Evolutionary conservation across 2,329 filamentous ascomycete genomes (phyloP).

Genomic region (Stachybotrys chartarum): DNA sequence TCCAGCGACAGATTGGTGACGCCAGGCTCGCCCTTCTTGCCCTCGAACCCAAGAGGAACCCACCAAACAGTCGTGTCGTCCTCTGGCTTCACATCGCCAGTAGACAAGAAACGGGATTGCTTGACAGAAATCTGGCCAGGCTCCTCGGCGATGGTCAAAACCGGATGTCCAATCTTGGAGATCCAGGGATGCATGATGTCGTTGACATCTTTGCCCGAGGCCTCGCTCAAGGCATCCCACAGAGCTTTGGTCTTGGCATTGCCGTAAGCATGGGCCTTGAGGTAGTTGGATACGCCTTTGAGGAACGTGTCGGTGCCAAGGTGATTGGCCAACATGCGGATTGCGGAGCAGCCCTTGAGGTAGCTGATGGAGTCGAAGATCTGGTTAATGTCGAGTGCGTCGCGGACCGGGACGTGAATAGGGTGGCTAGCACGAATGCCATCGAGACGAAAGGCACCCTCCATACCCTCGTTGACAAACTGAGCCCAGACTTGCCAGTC

Average conservation of each 20-base stretch:
- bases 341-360: slow-evolving; percentile 90
- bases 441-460: slow-evolving; percentile 85
- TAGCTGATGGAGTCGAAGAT: slow-evolving; percentile 98
- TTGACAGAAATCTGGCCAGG: slow-evolving; percentile 73
- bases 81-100: slow-evolving; percentile 82
- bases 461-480: slow-evolving; percentile 92
- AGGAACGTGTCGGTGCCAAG: slow-evolving; percentile 85
- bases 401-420: slow-evolving; percentile 89
- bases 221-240: slow-evolving; percentile 81
- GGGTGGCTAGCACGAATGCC: slow-evolving; percentile 87
- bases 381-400: slow-evolving; percentile 93
- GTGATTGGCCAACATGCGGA: slow-evolving; percentile 91
- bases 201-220: slow-evolving; percentile 80
- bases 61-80: slow-evolving; percentile 94
- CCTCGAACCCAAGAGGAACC: slow-evolving; percentile 82
- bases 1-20: slow-evolving; percentile 63
- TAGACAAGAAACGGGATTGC: slow-evolving; percentile 85
- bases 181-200: slow-evolving; percentile 93
- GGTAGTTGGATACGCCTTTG: slow-evolving; percentile 81
- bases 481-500: slow-evolving; percentile 98
- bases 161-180: slow-evolving; percentile 87
- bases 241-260: slow-evolving; percentile 88
- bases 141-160: slow-evolving; percentile 80
- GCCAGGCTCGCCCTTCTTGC: slow-evolving; percentile 58
- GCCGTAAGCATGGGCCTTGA: slow-evolving; percentile 80